Evolutionary conservation across 768 basidiomycete genomes (phyloP).

Genomic region (Suillus clintonianus): DNA sequence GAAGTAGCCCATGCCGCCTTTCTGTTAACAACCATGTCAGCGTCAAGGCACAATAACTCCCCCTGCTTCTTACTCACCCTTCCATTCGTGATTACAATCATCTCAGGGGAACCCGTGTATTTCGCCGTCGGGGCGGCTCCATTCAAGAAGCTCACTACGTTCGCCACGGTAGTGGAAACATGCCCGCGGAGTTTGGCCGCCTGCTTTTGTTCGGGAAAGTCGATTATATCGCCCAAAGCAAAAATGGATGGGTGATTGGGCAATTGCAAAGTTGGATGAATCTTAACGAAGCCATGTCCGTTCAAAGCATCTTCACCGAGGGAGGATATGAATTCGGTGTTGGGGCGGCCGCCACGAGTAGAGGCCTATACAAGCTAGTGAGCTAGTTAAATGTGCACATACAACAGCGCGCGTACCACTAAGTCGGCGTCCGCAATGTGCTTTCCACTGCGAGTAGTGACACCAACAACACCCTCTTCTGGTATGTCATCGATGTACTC

Average conservation of each 20-base stretch:
- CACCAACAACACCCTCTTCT: conserved; percentile 34
- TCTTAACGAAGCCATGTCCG: conserved; percentile 46
- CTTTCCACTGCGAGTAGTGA: conserved; percentile 55
- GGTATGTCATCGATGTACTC: conserved; percentile 53
- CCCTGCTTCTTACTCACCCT: conserved; percentile 39
- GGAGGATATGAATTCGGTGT: conserved; percentile 54
- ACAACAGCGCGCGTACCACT: conserved; percentile 43
- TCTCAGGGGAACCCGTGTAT: conserved; percentile 53
- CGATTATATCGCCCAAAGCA: conserved; percentile 66
- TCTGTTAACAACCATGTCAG: conserved; percentile 27
- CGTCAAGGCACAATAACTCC: conserved; percentile 8
- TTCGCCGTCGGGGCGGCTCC: conserved; percentile 36
- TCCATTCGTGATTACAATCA: conserved; percentile 57
- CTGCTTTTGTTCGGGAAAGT: conserved; percentile 66
- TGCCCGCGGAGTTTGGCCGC: conserved; percentile 49
- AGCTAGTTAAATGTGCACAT: neutral
- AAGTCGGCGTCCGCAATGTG: conserved; percentile 52
- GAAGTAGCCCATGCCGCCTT: conserved; percentile 41
- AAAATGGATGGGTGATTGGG: conserved; percentile 53
- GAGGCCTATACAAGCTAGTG: conserved; percentile 18
- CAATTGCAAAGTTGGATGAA: conserved; percentile 61
- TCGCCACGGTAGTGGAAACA: conserved; percentile 44
- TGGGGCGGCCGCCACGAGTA: conserved; percentile 41
- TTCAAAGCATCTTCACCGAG: conserved; percentile 41
- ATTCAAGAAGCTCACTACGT: conserved; percentile 47